Conservation (phyloP, 257 asterid species). For the Solanum etuberosum region DNA sequence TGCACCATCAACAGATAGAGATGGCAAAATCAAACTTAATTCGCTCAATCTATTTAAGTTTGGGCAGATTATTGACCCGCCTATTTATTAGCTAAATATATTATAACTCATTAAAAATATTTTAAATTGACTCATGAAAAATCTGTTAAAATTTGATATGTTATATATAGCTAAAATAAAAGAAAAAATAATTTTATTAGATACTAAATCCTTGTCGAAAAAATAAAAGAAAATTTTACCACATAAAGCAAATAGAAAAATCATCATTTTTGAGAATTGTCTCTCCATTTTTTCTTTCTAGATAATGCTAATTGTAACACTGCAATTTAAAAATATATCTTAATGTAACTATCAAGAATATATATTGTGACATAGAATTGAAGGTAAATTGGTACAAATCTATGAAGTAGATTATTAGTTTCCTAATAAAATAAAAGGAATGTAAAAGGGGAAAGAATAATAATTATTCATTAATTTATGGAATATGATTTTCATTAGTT, state of each 20-base stretch:
- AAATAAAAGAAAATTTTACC: too few species aligned
- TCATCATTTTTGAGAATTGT: background rate
- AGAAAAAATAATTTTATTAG: too few species aligned
- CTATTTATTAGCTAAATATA: too few species aligned
- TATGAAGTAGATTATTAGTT: background rate
- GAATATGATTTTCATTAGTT: background rate
- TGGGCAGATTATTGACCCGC: too few species aligned
- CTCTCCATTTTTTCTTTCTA: background rate
- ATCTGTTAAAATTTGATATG: too few species aligned
- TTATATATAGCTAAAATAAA: too few species aligned
- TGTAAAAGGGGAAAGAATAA: background rate
- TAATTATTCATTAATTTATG: background rate
- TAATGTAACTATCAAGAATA: background rate
- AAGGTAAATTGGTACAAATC: background rate
- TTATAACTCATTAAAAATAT: background rate
- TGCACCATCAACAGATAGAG: too few species aligned
- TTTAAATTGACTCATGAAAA: too few species aligned
- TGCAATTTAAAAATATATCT: background rate
- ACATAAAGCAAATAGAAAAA: background rate
- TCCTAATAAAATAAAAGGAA: background rate
- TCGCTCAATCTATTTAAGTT: too few species aligned
- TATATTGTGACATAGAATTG: background rate
- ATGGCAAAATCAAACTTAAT: too few species aligned
- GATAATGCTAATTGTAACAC: background rate
- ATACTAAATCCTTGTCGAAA: too few species aligned